A percentile compares a stretch with the other conserved stretches of the same genome.
These are phyloP conservation scores for Modicella reniformis DNA, from an alignment of 371 early-diverging fungal species.

Conservation along the genomic window DNA sequence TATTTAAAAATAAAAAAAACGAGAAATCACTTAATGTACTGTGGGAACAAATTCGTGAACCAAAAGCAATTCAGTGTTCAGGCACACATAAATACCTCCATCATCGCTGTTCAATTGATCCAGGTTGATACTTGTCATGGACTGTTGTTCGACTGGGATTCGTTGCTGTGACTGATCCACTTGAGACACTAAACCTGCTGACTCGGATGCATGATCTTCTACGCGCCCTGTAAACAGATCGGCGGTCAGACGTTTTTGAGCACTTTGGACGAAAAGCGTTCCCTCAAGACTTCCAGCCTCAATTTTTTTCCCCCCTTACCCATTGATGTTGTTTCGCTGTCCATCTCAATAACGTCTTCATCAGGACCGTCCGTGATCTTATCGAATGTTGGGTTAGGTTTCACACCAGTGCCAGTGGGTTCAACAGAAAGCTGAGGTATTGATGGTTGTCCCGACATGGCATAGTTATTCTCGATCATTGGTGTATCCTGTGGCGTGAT, in stretches of 20 bases:
- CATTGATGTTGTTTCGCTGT: conserved; percentile 9
- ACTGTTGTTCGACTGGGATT: background rate
- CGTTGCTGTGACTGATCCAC: background rate
- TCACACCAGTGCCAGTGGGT: background rate
- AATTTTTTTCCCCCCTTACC: background rate
- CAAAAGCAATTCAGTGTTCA: conserved; percentile 1
- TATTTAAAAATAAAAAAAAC: background rate
- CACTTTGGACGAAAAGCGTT: background rate
- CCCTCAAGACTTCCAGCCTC: too few species aligned
- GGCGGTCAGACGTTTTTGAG: background rate
- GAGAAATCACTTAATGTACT: background rate
- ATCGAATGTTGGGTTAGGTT: background rate
- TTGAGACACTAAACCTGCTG: background rate
- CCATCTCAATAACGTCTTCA: conserved; percentile 21
- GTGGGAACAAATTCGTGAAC: background rate
- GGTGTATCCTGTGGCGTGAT: background rate
- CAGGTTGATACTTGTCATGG: background rate
- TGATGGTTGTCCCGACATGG: background rate
- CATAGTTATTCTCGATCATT: conserved; percentile 1
- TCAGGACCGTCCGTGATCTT: background rate
- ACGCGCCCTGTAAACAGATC: background rate
- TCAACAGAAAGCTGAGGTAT: conserved; percentile 1
- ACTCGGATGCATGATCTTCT: background rate
- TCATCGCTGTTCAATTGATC: background rate
- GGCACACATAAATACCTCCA: conserved; percentile 3